phyloP scores from a whole-genome alignment of 2,329 filamentous ascomycete species.

The Fusarium sp. region DNA sequence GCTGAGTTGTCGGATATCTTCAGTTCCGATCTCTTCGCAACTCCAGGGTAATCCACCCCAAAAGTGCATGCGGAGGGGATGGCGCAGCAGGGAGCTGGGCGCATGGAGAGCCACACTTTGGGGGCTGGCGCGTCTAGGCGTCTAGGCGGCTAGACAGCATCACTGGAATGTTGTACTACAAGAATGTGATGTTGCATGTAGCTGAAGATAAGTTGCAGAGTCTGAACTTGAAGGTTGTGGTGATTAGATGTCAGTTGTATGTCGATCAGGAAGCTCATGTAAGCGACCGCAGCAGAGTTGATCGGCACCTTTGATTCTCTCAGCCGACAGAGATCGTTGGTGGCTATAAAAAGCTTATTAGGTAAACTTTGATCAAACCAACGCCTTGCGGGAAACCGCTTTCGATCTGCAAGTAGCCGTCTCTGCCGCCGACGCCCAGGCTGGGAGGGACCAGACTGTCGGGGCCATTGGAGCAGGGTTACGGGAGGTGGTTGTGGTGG shows the following conservation, averaged over 20 bases:
- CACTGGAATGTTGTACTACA: not conserved
- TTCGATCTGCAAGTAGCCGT: conserved; percentile 2
- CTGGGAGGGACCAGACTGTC: not conserved
- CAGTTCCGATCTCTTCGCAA: not conserved
- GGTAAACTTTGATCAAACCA: not conserved
- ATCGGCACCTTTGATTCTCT: conserved; percentile 4
- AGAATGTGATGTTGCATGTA: not conserved
- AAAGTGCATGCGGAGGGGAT: not conserved
- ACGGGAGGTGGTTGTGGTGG: conserved; percentile 1
- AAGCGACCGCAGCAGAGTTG: not conserved
- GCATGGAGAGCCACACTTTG: conserved; percentile 3
- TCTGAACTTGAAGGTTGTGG: not conserved
- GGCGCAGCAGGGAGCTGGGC: conserved; percentile 4
- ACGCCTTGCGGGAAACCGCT: not conserved
- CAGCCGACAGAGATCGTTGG: conserved; percentile 7
- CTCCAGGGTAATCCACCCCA: conserved; percentile 17
- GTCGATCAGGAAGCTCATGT: not conserved
- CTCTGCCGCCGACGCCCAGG: conserved; percentile 1
- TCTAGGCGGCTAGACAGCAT: conserved; percentile 25
- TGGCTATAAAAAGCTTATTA: not conserved
- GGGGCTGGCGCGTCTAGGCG: conserved; percentile 33
- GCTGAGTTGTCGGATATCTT: conserved; percentile 2
- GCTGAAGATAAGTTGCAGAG: conserved; percentile 18
- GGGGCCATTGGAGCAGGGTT: conserved; percentile 4
- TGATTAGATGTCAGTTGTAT: not conserved